A percentile compares a stretch with the other conserved stretches of the same genome.
Evolutionary conservation across 2,329 filamentous ascomycete species (phyloP).

Genomic region (Clonostachys chloroleuca): DNA sequence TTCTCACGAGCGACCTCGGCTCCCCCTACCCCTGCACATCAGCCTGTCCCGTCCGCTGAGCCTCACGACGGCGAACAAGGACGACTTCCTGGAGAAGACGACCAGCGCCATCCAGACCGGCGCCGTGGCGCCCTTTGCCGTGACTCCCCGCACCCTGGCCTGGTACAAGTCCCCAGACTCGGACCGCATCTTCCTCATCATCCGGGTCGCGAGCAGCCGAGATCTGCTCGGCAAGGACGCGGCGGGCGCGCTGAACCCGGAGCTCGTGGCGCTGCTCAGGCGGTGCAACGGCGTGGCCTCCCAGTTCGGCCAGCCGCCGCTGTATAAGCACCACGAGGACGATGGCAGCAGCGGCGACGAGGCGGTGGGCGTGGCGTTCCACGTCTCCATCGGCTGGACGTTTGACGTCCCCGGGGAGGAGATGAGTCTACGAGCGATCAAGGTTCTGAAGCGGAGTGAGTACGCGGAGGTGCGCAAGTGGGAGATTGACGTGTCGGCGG

Average conservation of each 20-base stretch:
- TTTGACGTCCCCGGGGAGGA: conserved; percentile 48
- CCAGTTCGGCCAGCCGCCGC: conserved; percentile 59
- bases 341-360: conserved; percentile 6
- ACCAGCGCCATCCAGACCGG: conserved; percentile 26
- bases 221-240: conserved; percentile 10
- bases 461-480: conserved; percentile 30
- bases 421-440: conserved; percentile 12
- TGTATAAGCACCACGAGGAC: conserved; percentile 52
- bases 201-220: conserved; percentile 45
- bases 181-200: conserved; percentile 79
- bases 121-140: conserved; percentile 22
- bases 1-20: conserved; percentile 74
- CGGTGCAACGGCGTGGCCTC: conserved; percentile 62
- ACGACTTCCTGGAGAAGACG: conserved; percentile 59
- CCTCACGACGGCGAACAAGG: conserved; percentile 68
- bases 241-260: conserved; percentile 31
- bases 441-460: conserved; percentile 12
- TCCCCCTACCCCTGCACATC: conserved; percentile 80
- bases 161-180: conserved; percentile 52
- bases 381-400: conserved; percentile 87
- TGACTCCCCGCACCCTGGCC: conserved; percentile 31
- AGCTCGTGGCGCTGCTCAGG: conserved; percentile 58
- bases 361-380: conserved; percentile 52
- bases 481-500: conserved; percentile 47
- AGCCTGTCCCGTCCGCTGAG: conserved; percentile 81